phyloP scores from a whole-genome alignment of 768 basidiomycete genomes.

The Mycena filopes region DNA sequence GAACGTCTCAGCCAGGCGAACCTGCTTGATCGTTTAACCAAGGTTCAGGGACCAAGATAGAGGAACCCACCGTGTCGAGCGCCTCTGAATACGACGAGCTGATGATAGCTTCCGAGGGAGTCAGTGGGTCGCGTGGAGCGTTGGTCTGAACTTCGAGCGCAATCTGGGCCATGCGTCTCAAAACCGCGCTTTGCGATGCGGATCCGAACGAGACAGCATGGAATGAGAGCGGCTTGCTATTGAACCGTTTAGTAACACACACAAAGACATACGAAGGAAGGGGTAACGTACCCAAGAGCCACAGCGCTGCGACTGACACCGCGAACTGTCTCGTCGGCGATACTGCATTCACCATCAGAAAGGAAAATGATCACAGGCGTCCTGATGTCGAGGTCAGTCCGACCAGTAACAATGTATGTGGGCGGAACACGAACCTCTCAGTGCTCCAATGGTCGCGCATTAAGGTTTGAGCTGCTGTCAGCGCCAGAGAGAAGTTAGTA shows the following conservation, averaged over 20 bases:
- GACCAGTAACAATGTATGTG: too few species aligned
- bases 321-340: constrained; percentile 52
- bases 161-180: constrained; percentile 59
- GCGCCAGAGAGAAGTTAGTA: constrained; percentile 56
- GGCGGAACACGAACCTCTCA: constrained; percentile 50
- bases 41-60: too few species aligned
- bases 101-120: constrained; percentile 43
- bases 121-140: constrained; percentile 51
- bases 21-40: constrained; percentile 40
- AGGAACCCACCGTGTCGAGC: constrained; percentile 55
- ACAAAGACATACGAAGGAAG: neutral
- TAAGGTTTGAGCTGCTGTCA: constrained; percentile 43
- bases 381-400: constrained; percentile 34
- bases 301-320: constrained; percentile 54
- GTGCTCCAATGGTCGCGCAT: constrained; percentile 62
- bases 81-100: constrained; percentile 58
- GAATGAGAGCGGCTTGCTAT: constrained; percentile 62
- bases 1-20: constrained; percentile 63
- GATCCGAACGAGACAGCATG: constrained; percentile 63
- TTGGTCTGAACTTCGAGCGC: constrained; percentile 54
- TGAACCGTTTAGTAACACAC: neutral
- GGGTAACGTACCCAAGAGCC: constrained; percentile 53
- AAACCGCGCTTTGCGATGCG: constrained; percentile 31
- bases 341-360: constrained; percentile 62
- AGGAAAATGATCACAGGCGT: constrained; percentile 63